Base-by-base conservation (phyloP, 208 protist genomes). In the Lotmaria passim region DNA sequence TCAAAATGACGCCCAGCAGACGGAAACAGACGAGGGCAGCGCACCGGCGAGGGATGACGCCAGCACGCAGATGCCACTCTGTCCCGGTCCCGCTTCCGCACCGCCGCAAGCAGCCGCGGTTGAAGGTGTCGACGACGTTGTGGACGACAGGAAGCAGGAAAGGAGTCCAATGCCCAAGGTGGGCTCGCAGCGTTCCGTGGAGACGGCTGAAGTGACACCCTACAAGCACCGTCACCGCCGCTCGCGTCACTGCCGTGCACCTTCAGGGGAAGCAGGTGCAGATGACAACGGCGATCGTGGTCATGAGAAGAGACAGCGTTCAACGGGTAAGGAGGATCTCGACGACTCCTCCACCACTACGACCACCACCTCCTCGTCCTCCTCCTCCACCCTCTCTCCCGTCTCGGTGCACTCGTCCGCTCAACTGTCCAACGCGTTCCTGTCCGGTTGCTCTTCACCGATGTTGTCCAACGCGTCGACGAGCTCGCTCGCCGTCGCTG, bases 401-500 rank as follows among this genome's bases (percentile, higher is more conserved):
- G 60, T 44, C 23, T 66, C 60, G n/a, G 60, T 39, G 47, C 60
- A 56, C 33, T 66, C 60, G 14, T 66, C 60, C 2, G 46, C 53
- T n/a, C 60, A 46, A 21, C 30, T 24, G 34, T 53, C 33, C 14
- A 66, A 66, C 34, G 60, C 60, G 17, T 19, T 66, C 60, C 47
- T 44, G 4, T 66, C 60, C 12, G 60, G 60, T n/a, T n/a, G 60
- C 60, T 56, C 60, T 3, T 66, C 60, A 21, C 60, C 60, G 4
- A 24, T 46, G 60, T 46, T n/a, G 23, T 66, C 47, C 4, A 44
- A 1, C 33, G 21, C 23, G 2, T 66, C 46, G 21, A 11, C 44
- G 14, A 56, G 47, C 3, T 66, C 60, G 5, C 0, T 53, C 19
- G 34, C 43, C 10, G 10, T 39, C 30, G 28, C 26, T 3, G 58